Conservation (phyloP, 78 protist genomes). For the Dictyostelium intermedium region DNA sequence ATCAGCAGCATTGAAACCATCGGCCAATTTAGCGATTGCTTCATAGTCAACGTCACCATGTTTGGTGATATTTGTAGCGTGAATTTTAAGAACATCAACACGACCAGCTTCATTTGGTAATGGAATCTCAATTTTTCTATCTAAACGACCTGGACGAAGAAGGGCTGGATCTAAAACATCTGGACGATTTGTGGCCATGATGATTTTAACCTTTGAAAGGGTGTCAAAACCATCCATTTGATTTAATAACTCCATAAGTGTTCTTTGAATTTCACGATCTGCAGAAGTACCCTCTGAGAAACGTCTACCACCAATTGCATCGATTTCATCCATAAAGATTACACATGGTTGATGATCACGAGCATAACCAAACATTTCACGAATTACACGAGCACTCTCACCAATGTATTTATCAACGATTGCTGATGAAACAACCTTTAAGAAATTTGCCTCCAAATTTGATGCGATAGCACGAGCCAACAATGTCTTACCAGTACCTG, state of each 20-base stretch:
- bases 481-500: constrained; percentile 98
- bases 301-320: constrained; percentile 99
- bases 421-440: constrained; percentile 98
- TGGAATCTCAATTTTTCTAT: constrained; percentile 96
- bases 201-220: constrained; percentile 97
- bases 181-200: constrained; percentile 99
- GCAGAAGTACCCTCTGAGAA: constrained; percentile 98
- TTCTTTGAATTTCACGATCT: constrained; percentile 99
- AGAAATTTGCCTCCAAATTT: constrained; percentile 96
- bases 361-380: constrained; percentile 99
- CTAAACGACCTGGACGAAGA: constrained; percentile 96
- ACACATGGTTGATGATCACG: constrained; percentile 99
- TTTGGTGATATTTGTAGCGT: constrained; percentile 93
- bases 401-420: constrained; percentile 99
- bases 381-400: constrained; percentile 98
- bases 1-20: constrained; percentile 99
- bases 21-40: constrained; percentile 96
- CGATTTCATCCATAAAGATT: constrained; percentile 99
- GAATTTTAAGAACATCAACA: constrained; percentile 97
- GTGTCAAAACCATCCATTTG: constrained; percentile 99
- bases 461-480: constrained; percentile 99
- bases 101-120: constrained; percentile 98
- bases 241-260: constrained; percentile 99
- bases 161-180: constrained; percentile 99
- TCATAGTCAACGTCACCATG: constrained; percentile 98